These are phyloP conservation scores for Umbilicaria muhlenbergii DNA, from an alignment of 495 filamentous ascomycete genomes.

Conservation along the genomic window DNA sequence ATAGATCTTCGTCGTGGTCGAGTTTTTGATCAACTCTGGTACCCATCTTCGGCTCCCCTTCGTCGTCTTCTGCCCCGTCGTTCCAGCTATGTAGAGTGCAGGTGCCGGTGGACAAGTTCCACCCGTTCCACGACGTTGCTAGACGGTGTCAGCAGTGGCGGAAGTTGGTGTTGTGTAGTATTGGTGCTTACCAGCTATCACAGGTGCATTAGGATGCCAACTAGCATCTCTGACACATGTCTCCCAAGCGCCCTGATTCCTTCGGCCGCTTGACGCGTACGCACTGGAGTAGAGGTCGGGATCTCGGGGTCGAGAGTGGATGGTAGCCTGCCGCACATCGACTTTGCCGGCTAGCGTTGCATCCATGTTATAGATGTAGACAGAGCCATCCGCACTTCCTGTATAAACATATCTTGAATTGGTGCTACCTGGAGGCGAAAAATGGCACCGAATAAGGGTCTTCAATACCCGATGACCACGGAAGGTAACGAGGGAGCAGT, in stretches of 20 bases:
- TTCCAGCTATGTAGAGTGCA: constrained; percentile 68
- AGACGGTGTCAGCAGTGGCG: not conserved
- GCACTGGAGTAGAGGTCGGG: constrained; percentile 21
- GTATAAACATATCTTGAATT: constrained; percentile 87
- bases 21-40: constrained; percentile 36
- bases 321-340: constrained; percentile 56
- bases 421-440: constrained; percentile 77
- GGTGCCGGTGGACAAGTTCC: constrained; percentile 50
- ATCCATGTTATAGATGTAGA: constrained; percentile 89
- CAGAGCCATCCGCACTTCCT: constrained; percentile 73
- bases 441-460: constrained; percentile 89
- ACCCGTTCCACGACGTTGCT: constrained; percentile 75
- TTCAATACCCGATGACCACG: constrained; percentile 74
- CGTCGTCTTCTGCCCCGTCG: constrained; percentile 43
- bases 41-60: constrained; percentile 47
- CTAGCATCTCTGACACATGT: constrained; percentile 85
- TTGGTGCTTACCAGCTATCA: constrained; percentile 61
- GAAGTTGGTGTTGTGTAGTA: not conserved
- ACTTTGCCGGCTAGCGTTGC: constrained; percentile 71
- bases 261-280: constrained; percentile 18
- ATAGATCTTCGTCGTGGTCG: constrained; percentile 17
- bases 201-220: constrained; percentile 85
- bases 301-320: constrained; percentile 39
- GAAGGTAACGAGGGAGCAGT: constrained; percentile 89
- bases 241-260: constrained; percentile 35